A percentile compares a stretch with the other conserved stretches of the same genome.
Evolutionary conservation across 768 basidiomycete genomes (phyloP).

Genomic region (Amanita rimosa): DNA sequence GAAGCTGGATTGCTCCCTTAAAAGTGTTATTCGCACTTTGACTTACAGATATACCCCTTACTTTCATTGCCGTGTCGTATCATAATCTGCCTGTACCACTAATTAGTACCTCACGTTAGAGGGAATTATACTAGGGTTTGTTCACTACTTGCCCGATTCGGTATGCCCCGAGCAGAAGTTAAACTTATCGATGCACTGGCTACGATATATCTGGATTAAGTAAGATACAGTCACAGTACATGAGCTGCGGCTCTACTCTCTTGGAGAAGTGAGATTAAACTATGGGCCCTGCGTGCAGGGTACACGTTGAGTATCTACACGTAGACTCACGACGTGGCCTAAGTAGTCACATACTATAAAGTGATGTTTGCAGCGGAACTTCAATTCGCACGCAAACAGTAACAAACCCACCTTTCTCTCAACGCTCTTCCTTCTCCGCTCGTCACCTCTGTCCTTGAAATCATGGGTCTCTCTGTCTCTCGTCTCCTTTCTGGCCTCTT

Average conservation of each 20-base stretch:
- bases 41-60: background rate
- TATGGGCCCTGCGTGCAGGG: background rate
- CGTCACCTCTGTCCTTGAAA: conserved; percentile 21
- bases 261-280: background rate
- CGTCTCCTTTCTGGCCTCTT: conserved; percentile 74
- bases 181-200: background rate
- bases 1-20: conserved; percentile 23
- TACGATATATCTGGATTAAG: background rate
- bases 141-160: conserved; percentile 1
- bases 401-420: conserved; percentile 16
- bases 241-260: background rate
- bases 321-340: conserved; percentile 7
- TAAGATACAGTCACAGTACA: background rate
- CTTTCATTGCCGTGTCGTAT: background rate
- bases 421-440: too few species aligned
- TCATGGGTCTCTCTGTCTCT: conserved; percentile 75
- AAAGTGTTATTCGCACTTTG: background rate
- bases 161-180: background rate
- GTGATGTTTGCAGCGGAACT: conserved; percentile 28
- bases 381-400: conserved; percentile 33
- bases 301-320: conserved; percentile 8
- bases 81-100: background rate
- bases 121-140: background rate
- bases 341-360: background rate
- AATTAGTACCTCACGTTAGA: background rate